Evolutionary conservation across 1,139 yeast genomes (phyloP).

Genomic region (Hemisphaericaspora subhashii): DNA sequence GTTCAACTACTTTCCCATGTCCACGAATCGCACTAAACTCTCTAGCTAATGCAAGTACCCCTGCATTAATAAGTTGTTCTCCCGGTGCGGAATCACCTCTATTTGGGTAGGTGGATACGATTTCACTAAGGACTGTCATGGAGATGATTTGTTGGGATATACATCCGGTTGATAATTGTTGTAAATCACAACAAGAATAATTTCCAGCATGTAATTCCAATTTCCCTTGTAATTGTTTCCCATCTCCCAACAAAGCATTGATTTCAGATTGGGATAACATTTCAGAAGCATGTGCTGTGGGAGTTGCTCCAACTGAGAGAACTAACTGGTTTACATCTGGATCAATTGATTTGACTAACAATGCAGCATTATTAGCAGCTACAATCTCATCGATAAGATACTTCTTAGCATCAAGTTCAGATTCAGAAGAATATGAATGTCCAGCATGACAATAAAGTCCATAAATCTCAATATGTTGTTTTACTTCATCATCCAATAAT

Average conservation of each 20-base stretch:
- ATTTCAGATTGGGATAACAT: conserved; percentile 19
- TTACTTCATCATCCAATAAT: conserved; percentile 19
- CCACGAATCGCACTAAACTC: conserved; percentile 59
- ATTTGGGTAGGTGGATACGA: conserved; percentile 56
- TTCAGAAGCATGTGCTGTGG: conserved; percentile 69
- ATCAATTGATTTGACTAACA: conserved; percentile 29
- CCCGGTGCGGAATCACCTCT: conserved; percentile 51
- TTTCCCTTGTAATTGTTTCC: conserved; percentile 39
- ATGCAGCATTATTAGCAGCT: conserved; percentile 57
- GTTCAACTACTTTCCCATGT: conserved; percentile 42
- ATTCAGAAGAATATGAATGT: conserved; percentile 59
- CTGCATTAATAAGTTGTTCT: conserved; percentile 70
- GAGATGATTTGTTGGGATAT: conserved; percentile 51
- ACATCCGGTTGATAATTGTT: conserved; percentile 70
- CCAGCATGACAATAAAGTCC: conserved; percentile 86
- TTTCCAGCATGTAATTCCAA: conserved; percentile 82
- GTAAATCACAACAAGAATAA: conserved; percentile 71
- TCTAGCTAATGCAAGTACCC: conserved; percentile 68
- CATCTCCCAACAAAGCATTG: conserved; percentile 22
- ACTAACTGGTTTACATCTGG: conserved; percentile 29
- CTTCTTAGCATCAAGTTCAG: conserved; percentile 47
- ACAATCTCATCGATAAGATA: conserved; percentile 54
- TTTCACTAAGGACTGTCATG: conserved; percentile 60
- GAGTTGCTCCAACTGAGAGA: conserved; percentile 77
- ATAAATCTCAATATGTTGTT: conserved; percentile 41